Evolutionary conservation across 805 yeast species (phyloP).

Genomic region (Starmera quercuum): DNA sequence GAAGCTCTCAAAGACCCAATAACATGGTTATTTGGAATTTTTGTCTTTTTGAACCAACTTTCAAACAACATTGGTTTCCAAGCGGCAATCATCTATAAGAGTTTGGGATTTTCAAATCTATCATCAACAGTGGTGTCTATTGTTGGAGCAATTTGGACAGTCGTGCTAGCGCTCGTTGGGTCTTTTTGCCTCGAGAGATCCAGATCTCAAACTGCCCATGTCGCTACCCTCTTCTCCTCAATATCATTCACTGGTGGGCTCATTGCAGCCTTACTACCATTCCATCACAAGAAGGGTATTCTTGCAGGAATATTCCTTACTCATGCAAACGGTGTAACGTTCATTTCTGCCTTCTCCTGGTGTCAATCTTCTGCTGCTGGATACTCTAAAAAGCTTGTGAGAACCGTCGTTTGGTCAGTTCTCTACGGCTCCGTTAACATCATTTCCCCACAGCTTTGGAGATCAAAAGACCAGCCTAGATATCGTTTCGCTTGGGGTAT

Average conservation of each 20-base stretch:
- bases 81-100: constrained; percentile 32
- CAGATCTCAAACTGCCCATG: constrained; percentile 26
- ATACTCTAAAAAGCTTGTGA: constrained; percentile 32
- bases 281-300: constrained; percentile 29
- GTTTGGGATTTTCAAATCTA: constrained; percentile 26
- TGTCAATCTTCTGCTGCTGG: constrained; percentile 22
- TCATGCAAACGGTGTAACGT: constrained; percentile 21
- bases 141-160: constrained; percentile 35
- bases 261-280: constrained; percentile 32
- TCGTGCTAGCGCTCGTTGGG: constrained; percentile 23
- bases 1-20: constrained; percentile 43
- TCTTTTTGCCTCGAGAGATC: constrained; percentile 21
- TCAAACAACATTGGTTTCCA: constrained; percentile 39
- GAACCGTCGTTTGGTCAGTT: constrained; percentile 28
- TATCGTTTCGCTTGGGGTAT: constrained; percentile 37
- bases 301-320: constrained; percentile 18
- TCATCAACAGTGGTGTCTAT: constrained; percentile 39
- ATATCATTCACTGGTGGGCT: constrained; percentile 36
- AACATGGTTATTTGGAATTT: constrained; percentile 33
- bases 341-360: constrained; percentile 10
- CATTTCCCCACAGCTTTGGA: constrained; percentile 41
- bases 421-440: constrained; percentile 35
- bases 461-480: constrained; percentile 28
- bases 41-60: constrained; percentile 31
- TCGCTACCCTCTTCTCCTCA: constrained; percentile 19